These are phyloP conservation scores for Pinus taeda DNA, from an alignment of 75 land plant genomes.

Conservation along the genomic window DNA sequence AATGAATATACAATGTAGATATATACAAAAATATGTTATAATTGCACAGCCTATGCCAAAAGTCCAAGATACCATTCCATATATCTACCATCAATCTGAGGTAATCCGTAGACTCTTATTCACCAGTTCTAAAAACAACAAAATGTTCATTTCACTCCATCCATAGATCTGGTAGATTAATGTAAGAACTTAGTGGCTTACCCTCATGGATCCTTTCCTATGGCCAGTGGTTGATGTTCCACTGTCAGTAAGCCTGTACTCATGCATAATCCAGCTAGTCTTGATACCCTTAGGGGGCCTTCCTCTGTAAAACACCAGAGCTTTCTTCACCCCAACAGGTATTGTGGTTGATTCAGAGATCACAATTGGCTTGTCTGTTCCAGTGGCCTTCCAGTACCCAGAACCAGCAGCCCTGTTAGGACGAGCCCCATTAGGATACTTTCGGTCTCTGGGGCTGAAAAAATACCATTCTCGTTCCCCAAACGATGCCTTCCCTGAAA, in stretches of 20 bases:
- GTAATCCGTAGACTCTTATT: background rate
- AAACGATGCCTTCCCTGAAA: constrained; percentile 31
- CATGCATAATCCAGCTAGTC: constrained; percentile 48
- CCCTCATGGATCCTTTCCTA: constrained; percentile 31
- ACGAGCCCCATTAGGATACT: constrained; percentile 38
- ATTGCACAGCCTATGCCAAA: background rate
- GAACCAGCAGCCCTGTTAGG: constrained; percentile 37
- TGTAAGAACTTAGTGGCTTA: background rate
- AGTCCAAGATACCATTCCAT: background rate
- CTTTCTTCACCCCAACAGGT: constrained; percentile 31
- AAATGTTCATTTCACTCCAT: background rate
- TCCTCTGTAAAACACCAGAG: constrained; percentile 41
- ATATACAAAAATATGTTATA: background rate
- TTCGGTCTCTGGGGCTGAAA: constrained; percentile 38
- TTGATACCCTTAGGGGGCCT: constrained; percentile 34
- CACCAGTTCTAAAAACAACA: too few species aligned
- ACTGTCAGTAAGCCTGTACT: constrained; percentile 25
- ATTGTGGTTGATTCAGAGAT: background rate
- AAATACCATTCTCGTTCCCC: constrained; percentile 40
- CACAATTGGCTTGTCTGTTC: constrained; percentile 36
- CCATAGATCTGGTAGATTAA: background rate
- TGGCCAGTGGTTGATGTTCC: background rate
- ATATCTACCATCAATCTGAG: background rate
- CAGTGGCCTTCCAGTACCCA: constrained; percentile 44
- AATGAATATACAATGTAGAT: too few species aligned